Base-by-base conservation (phyloP, 2,329 filamentous ascomycete species). In the Beauveria caledonica region DNA sequence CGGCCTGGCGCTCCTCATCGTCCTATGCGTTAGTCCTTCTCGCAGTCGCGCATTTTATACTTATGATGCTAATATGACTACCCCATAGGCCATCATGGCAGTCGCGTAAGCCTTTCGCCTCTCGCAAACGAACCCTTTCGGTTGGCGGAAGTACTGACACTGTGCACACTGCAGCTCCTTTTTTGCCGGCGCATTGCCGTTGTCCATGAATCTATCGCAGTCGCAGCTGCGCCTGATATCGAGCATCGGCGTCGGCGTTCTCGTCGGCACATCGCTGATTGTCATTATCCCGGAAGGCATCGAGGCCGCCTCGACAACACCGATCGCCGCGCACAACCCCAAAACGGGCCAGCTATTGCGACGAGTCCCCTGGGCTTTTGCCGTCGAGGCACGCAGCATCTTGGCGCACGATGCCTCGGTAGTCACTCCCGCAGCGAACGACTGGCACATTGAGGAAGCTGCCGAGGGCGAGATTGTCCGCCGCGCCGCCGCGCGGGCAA, bases 221-320 rank as follows among this genome's bases (percentile, higher is more conserved):
- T 90, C 91, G 48, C 91, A 96, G 73, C 78, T 97, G 61, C 88
- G 93, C 70, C 78, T 96, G 54, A 89, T 97, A 71, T 95, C 93
- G 23, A 92, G 92, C 61, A 84, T 97, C 71, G 94, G 94, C 58
- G 91, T 96, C 73, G 94, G 94, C 49, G 89, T 99, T 56, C 80
- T 99, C 9, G 92, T 99, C 17, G 94, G 94, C 40, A 97, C 94
- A 29, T 93, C 93, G 1, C 82, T 99, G 65, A 93, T 97, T 65
- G 92, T 99, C 36, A 97, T 99, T 70, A 96, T 99, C 68, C 94
- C 94, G 1, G 94, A 99, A 74, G 94, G 94, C 42, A 87, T 97
- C 62, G 92, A 97, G 71, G 93, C 94, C 3, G 82, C 97, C 61
- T 90, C 94, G 66, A 86, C 80, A 15, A 76, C 81, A 3, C 73